phyloP scores from a whole-genome alignment of 192 early-diverging fungal genomes.

The Dimargaris xerosporica region DNA sequence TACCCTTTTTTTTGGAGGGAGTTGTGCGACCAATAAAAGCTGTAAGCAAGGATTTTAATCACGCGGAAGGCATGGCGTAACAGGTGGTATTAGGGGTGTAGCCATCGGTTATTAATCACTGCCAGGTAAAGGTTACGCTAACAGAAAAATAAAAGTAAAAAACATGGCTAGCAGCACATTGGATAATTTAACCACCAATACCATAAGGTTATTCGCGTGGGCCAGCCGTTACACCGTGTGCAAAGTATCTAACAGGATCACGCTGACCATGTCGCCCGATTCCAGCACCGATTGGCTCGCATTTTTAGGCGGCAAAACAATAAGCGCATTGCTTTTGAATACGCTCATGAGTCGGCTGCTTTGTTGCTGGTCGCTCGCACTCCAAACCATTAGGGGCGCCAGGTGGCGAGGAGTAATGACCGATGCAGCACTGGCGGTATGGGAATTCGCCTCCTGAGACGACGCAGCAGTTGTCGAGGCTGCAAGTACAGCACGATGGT shows the following conservation, averaged over 20 bases:
- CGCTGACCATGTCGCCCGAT: neutral
- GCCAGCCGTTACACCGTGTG: too few species aligned
- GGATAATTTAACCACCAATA: neutral
- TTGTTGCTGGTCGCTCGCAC: slow-evolving; percentile 59
- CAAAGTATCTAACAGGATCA: neutral
- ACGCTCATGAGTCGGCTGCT: slow-evolving; percentile 35
- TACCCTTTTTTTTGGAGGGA: too few species aligned
- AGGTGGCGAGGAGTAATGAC: neutral
- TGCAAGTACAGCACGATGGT: slow-evolving; percentile 32
- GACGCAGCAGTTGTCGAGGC: slow-evolving; percentile 20
- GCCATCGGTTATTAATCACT: too few species aligned
- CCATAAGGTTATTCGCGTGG: too few species aligned
- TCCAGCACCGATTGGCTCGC: neutral
- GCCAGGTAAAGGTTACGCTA: too few species aligned
- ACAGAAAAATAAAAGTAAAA: too few species aligned
- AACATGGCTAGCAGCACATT: neutral
- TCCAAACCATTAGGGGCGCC: slow-evolving; percentile 22
- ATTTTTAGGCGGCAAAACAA: neutral
- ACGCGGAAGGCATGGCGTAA: too few species aligned
- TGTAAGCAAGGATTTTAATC: too few species aligned
- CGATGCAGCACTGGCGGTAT: slow-evolving; percentile 16
- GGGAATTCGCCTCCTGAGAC: slow-evolving; percentile 19
- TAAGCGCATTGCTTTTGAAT: neutral
- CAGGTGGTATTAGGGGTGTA: too few species aligned
- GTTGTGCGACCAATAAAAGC: too few species aligned